Percentiles rank a stretch among this genome's conserved stretches.
phyloP scores from a whole-genome alignment of 805 yeast genomes.

The Candida hispaniensis region DNA sequence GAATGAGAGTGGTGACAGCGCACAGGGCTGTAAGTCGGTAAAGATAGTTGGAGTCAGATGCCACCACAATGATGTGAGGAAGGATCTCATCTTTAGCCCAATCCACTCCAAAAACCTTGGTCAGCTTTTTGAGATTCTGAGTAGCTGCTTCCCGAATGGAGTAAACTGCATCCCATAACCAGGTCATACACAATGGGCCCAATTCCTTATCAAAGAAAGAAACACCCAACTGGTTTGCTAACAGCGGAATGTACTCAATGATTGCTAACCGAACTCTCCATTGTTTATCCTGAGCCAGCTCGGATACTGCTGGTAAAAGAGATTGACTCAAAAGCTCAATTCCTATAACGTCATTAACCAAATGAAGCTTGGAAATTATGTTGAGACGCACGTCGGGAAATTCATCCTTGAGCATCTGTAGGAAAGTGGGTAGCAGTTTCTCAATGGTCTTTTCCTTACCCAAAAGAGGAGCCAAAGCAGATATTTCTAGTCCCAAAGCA shows the following conservation, averaged over 20 bases:
- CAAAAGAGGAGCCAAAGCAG: constrained; percentile 75
- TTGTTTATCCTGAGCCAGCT: constrained; percentile 88
- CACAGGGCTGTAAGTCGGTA: constrained; percentile 85
- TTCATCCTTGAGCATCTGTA: constrained; percentile 92
- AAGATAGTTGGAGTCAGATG: constrained; percentile 57
- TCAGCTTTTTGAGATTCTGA: constrained; percentile 61
- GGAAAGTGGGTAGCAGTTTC: constrained; percentile 71
- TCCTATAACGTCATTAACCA: constrained; percentile 90
- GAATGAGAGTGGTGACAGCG: constrained; percentile 72
- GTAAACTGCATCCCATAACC: constrained; percentile 97
- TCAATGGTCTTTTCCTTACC: constrained; percentile 79
- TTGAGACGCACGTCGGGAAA: constrained; percentile 93
- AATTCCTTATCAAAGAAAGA: constrained; percentile 87
- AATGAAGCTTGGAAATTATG: constrained; percentile 82
- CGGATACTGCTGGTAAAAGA: constrained; percentile 88
- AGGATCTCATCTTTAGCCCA: constrained; percentile 88
- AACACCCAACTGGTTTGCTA: constrained; percentile 90
- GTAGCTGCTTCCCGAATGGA: constrained; percentile 97
- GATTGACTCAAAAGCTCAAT: constrained; percentile 78
- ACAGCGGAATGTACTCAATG: constrained; percentile 87
- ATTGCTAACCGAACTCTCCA: constrained; percentile 98
- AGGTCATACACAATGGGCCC: constrained; percentile 84
- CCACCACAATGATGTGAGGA: constrained; percentile 54
- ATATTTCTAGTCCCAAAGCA: constrained; percentile 78
- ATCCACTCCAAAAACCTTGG: constrained; percentile 79